Evolutionary conservation across 2,329 filamentous ascomycete genomes (phyloP), one percentile per base, ranked within the genome.

Genomic region (Pezicula neosporulosa): DNA sequence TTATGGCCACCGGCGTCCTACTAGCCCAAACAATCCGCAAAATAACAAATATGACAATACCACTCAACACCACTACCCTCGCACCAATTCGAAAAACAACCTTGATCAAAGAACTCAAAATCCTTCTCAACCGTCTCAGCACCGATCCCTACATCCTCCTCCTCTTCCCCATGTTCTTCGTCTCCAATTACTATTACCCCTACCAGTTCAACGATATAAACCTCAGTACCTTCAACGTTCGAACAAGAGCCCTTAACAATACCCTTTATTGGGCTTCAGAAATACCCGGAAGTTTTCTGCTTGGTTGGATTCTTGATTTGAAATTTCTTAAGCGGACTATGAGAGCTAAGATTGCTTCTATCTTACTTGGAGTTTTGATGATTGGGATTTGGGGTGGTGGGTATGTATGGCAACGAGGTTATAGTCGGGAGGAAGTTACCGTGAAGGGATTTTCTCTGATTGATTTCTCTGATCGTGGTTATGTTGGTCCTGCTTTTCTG

Each of bases 41-140:
- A 62, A 86, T 87, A 33, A 80, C n/a, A 10, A 9, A 21, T 21
- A 21, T 6, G 12, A 39, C 10, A 39, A 15, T 16, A 18, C 37
- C 10, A 86, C 86, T 51, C 81, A 82, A 51, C 8, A 39, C n/a
- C 15, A 21, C n/a, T 9, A 39, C n/a, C 15, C 83, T 95, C 66
- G 90, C 93, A 56, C 70, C 90, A 54, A 93, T 92, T 85, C 90
- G 92, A 74, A 87, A 93, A 69, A 90, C 89, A 2, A 88, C 87
- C 47, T 93, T 87, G 88, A 81, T 81, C 63, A 85, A 86, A 2
- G 90, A 95, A 71, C 69, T 94, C 54, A 57, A 78, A 21, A 90
- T 89, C 47, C 80, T 95, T 4, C 85, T 77, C 68, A 77, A 92
- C 67, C 88, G 86, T 1, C 71, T 95, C 48, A 71, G 73, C 44